A percentile compares a stretch with the other conserved stretches of the same genome.
phyloP scores from a whole-genome alignment of 1,139 yeast species.

The Blastobotrys niveus region DNA sequence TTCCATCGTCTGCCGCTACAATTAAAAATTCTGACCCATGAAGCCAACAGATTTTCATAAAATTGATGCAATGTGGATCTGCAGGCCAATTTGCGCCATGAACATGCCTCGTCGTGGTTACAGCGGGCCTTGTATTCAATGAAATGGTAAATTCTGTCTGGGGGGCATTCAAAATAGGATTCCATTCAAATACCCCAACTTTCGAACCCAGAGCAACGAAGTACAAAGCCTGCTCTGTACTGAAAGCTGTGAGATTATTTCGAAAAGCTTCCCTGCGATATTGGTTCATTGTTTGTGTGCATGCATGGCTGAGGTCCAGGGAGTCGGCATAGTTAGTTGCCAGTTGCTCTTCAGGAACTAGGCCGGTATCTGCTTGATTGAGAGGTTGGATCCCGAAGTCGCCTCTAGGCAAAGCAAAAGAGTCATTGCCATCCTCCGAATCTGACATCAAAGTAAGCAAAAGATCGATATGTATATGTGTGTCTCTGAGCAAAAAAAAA shows the following conservation, averaged over 20 bases:
- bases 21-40: slow-evolving; percentile 37
- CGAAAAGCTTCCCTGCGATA: slow-evolving; percentile 23
- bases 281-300: not conserved
- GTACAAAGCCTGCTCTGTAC: slow-evolving; percentile 18
- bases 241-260: slow-evolving; percentile 25
- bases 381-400: too few relatives aligned
- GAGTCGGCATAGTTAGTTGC: slow-evolving; percentile 1
- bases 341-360: slow-evolving; percentile 7
- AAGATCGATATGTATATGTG: too few relatives aligned
- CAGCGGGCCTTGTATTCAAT: slow-evolving; percentile 21
- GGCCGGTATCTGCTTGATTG: too few relatives aligned
- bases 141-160: slow-evolving; percentile 15
- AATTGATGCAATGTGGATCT: slow-evolving; percentile 54
- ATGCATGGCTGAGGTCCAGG: not conserved
- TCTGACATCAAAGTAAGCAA: too few relatives aligned
- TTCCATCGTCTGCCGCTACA: slow-evolving; percentile 55
- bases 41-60: slow-evolving; percentile 34
- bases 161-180: slow-evolving; percentile 19
- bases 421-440: too few relatives aligned
- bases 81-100: slow-evolving; percentile 28
- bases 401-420: too few relatives aligned
- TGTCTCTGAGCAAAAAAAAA: too few relatives aligned
- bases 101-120: slow-evolving; percentile 20
- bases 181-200: slow-evolving; percentile 20
- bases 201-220: slow-evolving; percentile 23